These are phyloP conservation scores for Posidonia australis DNA, from an alignment of 106 monocot genomes.

Conservation along the genomic window DNA sequence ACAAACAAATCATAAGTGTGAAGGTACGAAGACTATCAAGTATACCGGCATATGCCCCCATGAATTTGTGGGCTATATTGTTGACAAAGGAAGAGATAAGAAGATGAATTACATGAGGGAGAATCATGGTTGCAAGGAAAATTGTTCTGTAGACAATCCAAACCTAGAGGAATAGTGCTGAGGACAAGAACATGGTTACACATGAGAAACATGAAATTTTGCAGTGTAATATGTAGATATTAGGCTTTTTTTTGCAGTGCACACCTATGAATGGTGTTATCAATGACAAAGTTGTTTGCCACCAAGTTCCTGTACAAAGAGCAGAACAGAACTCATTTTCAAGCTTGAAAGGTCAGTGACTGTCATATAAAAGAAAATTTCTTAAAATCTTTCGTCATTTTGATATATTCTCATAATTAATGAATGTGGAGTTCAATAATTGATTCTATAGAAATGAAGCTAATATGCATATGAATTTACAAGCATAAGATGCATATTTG, in stretches of 20 bases:
- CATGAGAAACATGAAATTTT: background rate
- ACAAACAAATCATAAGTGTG: background rate
- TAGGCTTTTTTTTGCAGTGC: too few species aligned
- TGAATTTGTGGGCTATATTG: background rate
- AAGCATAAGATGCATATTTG: too few species aligned
- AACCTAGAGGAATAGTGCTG: conserved; percentile 54
- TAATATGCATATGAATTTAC: too few species aligned
- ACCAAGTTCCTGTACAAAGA: conserved; percentile 5
- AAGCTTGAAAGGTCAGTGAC: background rate
- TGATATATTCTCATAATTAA: too few species aligned
- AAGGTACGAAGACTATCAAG: too few species aligned
- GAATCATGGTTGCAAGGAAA: conserved; percentile 44
- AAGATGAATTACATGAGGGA: conserved; percentile 45
- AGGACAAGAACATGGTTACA: background rate
- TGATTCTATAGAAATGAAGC: background rate
- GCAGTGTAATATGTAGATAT: too few species aligned
- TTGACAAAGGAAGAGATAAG: background rate
- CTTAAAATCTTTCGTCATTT: background rate
- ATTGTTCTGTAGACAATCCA: conserved; percentile 67
- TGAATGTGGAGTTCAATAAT: background rate
- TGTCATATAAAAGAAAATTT: background rate
- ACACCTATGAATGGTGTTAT: background rate
- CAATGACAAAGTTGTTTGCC: conserved; percentile 1
- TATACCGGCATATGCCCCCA: background rate
- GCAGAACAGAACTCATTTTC: background rate